Base-by-base conservation (phyloP, 2,329 filamentous ascomycete genomes). In the Aspergillus pseudoterreus region DNA sequence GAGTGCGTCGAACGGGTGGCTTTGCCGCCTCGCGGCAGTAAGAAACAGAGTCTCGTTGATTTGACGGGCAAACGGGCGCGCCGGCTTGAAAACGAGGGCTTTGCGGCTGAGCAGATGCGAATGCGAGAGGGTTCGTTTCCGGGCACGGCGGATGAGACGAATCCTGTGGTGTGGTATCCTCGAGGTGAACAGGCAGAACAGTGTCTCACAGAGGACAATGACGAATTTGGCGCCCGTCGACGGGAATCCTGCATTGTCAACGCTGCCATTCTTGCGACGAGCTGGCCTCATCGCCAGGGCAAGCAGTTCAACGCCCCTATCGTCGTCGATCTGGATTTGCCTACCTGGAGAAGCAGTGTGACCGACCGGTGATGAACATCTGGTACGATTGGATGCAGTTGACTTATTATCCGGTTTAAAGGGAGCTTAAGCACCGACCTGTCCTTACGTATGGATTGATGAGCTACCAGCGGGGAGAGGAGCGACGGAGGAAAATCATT, bases 201-300 rank as follows among this genome's bases (percentile, higher is more conserved):
- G 8, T 11, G 27, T 8, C 27, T 30, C 27, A 30, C 27, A 33
- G 43, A 35, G 19, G 17, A 49, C 33, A 43, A 43, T 14, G 17
- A 43, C 22, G 43, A 51, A 22, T 32, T 45, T 50, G 55, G 44
- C 54, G 43, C 49, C 32, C 50, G 76, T 43, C 77, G 82, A 59
- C 74, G 66, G 53, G 87, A 92, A 73, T 94, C 88, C 1, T 92
- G 85, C 64, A 74, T 95, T 48, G 80, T 94, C 59, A 95, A 95
- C 71, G 88, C 88, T 24, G 84, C 89, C 17, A 84, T 92, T 55
- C 81, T 87, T 77, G 83, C 83, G 41, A 84, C 78, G 19, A 84
- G 81, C 54, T 85, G 82, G 71, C 85, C 85, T 45, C 83, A 87
- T 56, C 62, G 52, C 30, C 75, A 71, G 1, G 82, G 82, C 14